Base-by-base conservation (phyloP, 352 stramenopile species). In the Phytophthora kernoviae region DNA sequence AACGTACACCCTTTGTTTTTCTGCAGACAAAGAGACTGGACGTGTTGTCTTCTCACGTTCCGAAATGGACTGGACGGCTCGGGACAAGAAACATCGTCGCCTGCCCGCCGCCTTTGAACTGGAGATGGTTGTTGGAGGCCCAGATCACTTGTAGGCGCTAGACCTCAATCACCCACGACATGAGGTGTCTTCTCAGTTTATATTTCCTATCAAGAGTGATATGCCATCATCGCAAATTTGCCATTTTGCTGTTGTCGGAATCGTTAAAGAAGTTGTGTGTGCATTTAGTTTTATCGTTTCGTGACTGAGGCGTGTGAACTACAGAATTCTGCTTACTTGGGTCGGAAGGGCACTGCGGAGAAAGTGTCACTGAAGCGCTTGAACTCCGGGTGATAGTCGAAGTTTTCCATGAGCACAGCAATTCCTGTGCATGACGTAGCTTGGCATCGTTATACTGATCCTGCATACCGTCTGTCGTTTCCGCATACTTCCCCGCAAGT, bases 371-470 rank as follows among this genome's bases (percentile, higher is more conserved):
- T 94, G 54, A 84, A 89, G 46, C 86, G 87, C 62, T 96, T 96
- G 71, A 93, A 96, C 57, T 91, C 84, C 5, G 88, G 88, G 54
- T 96, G 88, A 64, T 96, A 96, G 56, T 94, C 83, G 47, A 96
- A 96, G 49, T 96, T 87, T 32, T 94, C 73, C 45, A 96, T 88
- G 27, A 96, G 80, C 51, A 96, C 79, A 34, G 79, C 56, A 30
- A 96, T 87, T 33, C 87, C 88, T 94, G 81, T 1, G 81, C 83
- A 48, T 96, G 88, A 27, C 89, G 81, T 12, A 83, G 53, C 56
- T 96, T 96, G 42, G 87, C 88, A n/a, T 93, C 81, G 37, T 93
- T 83, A 62, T 96, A 96, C 61, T 93, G 83, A 26, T 73, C 58
- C 42, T 87, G 73, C 80, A 96, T 96, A 43, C 70, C 61, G 48